Conservation (phyloP, 1,284 basidiomycete genomes). For the Volvariella volvacea region DNA sequence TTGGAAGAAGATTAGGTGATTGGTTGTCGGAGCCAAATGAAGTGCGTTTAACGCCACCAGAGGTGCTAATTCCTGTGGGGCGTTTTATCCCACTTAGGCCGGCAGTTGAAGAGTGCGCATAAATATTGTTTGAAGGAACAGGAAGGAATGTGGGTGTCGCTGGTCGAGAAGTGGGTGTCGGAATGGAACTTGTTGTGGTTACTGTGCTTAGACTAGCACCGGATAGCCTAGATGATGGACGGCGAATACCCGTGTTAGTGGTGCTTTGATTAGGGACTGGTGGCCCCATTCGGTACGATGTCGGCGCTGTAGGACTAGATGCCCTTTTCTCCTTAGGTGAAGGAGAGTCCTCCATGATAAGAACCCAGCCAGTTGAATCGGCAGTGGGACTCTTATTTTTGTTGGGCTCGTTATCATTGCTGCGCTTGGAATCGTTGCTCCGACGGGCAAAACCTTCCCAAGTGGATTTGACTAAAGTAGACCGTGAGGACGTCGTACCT, state of each 20-base stretch:
- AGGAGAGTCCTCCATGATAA: constrained; percentile 77
- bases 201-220: constrained; percentile 42
- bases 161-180: constrained; percentile 65
- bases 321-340: constrained; percentile 58
- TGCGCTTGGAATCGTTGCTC: constrained; percentile 34
- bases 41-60: constrained; percentile 43
- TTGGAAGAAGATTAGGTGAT: constrained; percentile 18
- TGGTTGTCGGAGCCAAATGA: constrained; percentile 39
- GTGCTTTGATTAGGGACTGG: constrained; percentile 35
- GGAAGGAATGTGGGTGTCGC: constrained; percentile 71
- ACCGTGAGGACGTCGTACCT: constrained; percentile 28
- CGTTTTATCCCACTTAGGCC: constrained; percentile 42
- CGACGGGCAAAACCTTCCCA: constrained; percentile 32
- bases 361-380: constrained; percentile 72
- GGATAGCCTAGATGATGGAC: constrained; percentile 68
- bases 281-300: constrained; percentile 31
- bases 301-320: constrained; percentile 49
- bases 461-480: constrained; percentile 32
- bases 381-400: constrained; percentile 35
- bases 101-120: constrained; percentile 28
- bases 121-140: constrained; percentile 46
- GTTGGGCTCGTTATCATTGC: constrained; percentile 33
- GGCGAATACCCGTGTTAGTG: constrained; percentile 34
- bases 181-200: constrained; percentile 52
- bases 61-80: constrained; percentile 41